Evolutionary conservation across 2,329 filamentous ascomycete species (phyloP), one percentile per base, ranked within the genome.

Genomic region (Teratosphaeria nubilosa): DNA sequence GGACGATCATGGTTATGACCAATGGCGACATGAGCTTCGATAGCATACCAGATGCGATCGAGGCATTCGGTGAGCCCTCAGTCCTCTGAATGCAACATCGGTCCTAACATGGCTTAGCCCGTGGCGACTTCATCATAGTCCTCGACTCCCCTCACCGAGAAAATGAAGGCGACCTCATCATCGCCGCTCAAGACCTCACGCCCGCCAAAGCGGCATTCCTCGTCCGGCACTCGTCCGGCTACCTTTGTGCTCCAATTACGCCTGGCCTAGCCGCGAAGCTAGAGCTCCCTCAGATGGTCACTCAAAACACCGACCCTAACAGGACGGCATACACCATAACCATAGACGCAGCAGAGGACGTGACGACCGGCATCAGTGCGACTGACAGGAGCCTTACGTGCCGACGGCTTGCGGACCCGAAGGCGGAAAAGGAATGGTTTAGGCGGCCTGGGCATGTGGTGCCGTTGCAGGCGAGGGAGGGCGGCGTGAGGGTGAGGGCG

Each of bases 91-190:
- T 22, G 31, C 34, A 41, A 41, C 16, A 51, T 30, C 51, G 22
- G 25, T 22, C 14, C 53, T 59, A 51, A 57, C 53, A n/a, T 37
- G 2, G n/a, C 50, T 16, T 20, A 69, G 69, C 66, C 54, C 62
- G 57, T 64, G 91, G 90, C 74, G 86, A 97, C 72, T 97, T 97
- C 81, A 87, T 99, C 72, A 85, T 99, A 62, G 92, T 96, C 41
- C 89, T 99, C 69, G 94, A 99, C 78, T 88, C 90, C 66, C 85
- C 90, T 63, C 84, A 86, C 62, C 91, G 94, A 74, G 94, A 99
- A 75, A 99, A 99, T 74, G 94, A 99, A 81, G 94, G 91, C 74
- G 94, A 99, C 77, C 84, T 99, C 54, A 96, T 97, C 75, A 95
- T 97, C 70, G 90, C 94, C 65, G 92, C 91, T 62, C 79, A 90